A percentile compares a stretch with the other conserved stretches of the same genome.
Conservation (phyloP, 495 filamentous ascomycete genomes). For the Hypoxylon fragiforme region DNA sequence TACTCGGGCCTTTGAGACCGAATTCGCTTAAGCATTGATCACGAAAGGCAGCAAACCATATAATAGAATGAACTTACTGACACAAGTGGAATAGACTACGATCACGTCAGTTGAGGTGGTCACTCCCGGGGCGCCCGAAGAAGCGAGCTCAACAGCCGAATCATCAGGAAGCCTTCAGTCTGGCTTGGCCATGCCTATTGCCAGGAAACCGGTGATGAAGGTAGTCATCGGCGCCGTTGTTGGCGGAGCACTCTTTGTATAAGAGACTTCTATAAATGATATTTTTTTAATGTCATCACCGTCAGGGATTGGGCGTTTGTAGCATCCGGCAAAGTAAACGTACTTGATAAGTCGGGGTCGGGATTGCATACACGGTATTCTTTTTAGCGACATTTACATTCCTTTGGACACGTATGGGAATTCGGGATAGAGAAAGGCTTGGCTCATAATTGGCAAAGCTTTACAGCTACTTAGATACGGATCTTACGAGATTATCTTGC, state of each 20-base stretch:
- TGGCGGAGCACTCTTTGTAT: constrained; percentile 28
- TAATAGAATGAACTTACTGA: constrained; percentile 8
- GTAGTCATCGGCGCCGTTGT: constrained; percentile 34
- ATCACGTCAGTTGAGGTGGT: constrained; percentile 37
- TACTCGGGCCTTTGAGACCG: too few relatives aligned
- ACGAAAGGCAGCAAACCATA: too few relatives aligned
- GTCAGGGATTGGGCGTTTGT: constrained; percentile 13
- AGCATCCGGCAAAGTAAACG: constrained; percentile 23
- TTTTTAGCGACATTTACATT: constrained; percentile 28
- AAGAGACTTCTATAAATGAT: too few relatives aligned
- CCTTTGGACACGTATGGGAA: constrained; percentile 23
- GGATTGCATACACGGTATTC: constrained; percentile 20
- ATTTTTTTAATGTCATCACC: too few relatives aligned
- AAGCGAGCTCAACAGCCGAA: constrained; percentile 17
- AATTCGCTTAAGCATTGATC: too few relatives aligned
- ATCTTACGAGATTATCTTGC: constrained; percentile 11
- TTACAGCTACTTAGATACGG: constrained; percentile 10
- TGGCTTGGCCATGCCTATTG: constrained; percentile 27
- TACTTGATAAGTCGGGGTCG: constrained; percentile 6
- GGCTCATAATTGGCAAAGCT: constrained; percentile 3
- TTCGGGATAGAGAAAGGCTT: constrained; percentile 23
- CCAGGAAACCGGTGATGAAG: constrained; percentile 18
- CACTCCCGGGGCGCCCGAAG: constrained; percentile 21
- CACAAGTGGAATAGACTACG: constrained; percentile 17
- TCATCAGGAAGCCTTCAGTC: constrained; percentile 41